Evolutionary conservation across 768 basidiomycete species (phyloP).

Genomic region (Rhizopogon vinicolor): DNA sequence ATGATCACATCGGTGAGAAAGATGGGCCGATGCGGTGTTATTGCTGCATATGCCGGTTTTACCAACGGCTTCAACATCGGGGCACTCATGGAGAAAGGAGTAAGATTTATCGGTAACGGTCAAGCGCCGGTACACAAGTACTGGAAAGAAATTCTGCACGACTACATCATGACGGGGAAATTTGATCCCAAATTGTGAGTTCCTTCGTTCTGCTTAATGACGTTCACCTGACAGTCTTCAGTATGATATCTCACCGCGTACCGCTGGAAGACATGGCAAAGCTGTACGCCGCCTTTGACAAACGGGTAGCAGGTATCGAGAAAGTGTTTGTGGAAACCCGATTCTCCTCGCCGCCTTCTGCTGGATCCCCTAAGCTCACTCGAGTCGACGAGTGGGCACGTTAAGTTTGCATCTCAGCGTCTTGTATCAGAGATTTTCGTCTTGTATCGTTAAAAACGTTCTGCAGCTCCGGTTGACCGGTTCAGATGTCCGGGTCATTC

Average conservation of each 20-base stretch:
- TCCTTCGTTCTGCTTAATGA: neutral
- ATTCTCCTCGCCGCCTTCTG: slow-evolving; percentile 38
- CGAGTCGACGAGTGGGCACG: slow-evolving; percentile 47
- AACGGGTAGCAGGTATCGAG: slow-evolving; percentile 49
- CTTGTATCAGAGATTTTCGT: neutral
- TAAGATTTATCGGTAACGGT: slow-evolving; percentile 67
- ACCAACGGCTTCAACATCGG: slow-evolving; percentile 69
- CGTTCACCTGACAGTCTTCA: slow-evolving; percentile 8
- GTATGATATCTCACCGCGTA: slow-evolving; percentile 55
- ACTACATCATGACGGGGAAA: slow-evolving; percentile 58
- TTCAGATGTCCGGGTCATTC: too few species aligned
- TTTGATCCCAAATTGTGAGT: slow-evolving; percentile 61
- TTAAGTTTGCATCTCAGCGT: neutral
- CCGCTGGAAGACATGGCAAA: slow-evolving; percentile 62
- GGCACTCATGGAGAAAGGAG: slow-evolving; percentile 74
- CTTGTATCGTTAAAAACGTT: too few species aligned
- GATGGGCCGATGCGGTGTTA: slow-evolving; percentile 57
- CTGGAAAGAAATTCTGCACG: slow-evolving; percentile 66
- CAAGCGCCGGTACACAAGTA: slow-evolving; percentile 74
- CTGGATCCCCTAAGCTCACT: slow-evolving; percentile 47
- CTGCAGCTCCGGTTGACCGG: too few species aligned
- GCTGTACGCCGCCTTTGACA: slow-evolving; percentile 63
- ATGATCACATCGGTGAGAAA: slow-evolving; percentile 47
- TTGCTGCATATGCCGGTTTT: slow-evolving; percentile 64
- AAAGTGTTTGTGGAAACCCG: slow-evolving; percentile 77